Conservation (phyloP, 495 filamentous ascomycete species). For the Cryomyces minteri region DNA sequence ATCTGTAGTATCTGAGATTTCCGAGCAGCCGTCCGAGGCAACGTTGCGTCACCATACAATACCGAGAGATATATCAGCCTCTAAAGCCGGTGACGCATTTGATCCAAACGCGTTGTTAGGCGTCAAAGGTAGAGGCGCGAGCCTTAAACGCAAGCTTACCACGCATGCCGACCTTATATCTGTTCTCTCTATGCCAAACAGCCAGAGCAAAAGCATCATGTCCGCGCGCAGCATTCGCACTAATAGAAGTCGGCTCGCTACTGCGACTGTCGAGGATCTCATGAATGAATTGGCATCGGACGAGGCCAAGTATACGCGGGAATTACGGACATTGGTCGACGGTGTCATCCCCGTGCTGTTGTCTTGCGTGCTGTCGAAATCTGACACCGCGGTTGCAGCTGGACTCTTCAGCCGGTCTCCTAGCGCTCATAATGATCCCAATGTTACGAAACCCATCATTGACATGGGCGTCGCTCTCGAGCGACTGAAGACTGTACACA, state of each 20-base stretch:
- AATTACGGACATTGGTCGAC: conserved; percentile 84
- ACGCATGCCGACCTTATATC: conserved; percentile 91
- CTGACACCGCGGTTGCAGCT: conserved; percentile 42
- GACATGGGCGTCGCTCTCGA: conserved; percentile 89
- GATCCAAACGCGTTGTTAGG: conserved; percentile 5
- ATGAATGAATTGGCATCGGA: conserved; percentile 68
- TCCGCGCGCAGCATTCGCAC: conserved; percentile 50
- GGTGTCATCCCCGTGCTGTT: conserved; percentile 91
- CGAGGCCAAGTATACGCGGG: conserved; percentile 79
- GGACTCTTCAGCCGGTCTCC: conserved; percentile 44
- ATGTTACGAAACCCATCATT: conserved; percentile 73
- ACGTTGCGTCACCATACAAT: not conserved
- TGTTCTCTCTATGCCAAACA: conserved; percentile 57
- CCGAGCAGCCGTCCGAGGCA: not conserved
- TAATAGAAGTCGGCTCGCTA: conserved; percentile 42
- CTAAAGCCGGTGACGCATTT: conserved; percentile 10
- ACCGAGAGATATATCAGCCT: conserved; percentile 1
- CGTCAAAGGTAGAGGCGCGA: conserved; percentile 19
- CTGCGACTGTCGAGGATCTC: conserved; percentile 51
- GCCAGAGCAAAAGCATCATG: conserved; percentile 15
- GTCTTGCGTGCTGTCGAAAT: conserved; percentile 63
- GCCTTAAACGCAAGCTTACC: conserved; percentile 58
- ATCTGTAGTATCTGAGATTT: not conserved
- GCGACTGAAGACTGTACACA: conserved; percentile 61
- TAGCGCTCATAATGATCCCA: conserved; percentile 33